Conservation (phyloP, 1,284 basidiomycete species). For the Lentinula novae-zelandiae region DNA sequence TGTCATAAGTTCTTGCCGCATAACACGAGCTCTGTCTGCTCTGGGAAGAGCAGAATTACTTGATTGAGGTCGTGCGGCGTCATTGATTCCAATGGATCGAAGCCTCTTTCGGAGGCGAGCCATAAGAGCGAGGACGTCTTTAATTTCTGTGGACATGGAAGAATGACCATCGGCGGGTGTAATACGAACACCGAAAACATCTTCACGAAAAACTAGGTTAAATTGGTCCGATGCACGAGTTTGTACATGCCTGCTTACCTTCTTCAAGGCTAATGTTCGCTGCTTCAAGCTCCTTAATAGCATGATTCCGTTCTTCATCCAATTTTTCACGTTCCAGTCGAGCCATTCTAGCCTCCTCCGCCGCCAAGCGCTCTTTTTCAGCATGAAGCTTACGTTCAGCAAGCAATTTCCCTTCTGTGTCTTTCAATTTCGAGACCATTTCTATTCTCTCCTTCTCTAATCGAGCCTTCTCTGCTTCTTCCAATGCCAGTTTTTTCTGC, state of each 20-base stretch:
- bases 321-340: constrained; percentile 12
- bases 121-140: constrained; percentile 24
- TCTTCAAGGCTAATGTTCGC: constrained; percentile 14
- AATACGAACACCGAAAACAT: constrained; percentile 14
- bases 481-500: constrained; percentile 30
- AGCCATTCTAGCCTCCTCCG: constrained; percentile 21
- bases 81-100: constrained; percentile 56
- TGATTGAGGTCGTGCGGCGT: constrained; percentile 41
- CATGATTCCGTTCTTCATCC: constrained; percentile 15
- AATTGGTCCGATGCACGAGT: neutral
- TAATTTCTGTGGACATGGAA: constrained; percentile 20
- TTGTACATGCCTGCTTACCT: neutral
- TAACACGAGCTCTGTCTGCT: constrained; percentile 37
- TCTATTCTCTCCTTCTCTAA: constrained; percentile 29
- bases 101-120: constrained; percentile 51
- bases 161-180: neutral
- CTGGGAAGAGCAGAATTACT: constrained; percentile 51
- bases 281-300: constrained; percentile 5
- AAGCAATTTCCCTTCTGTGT: constrained; percentile 19
- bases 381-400: constrained; percentile 19
- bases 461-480: constrained; percentile 28
- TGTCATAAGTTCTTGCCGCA: constrained; percentile 42
- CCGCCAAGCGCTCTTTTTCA: constrained; percentile 31
- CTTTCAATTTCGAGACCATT: constrained; percentile 18
- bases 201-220: neutral